phyloP scores from a whole-genome alignment of 495 filamentous ascomycete genomes.

The Durotheca rogersii region DNA sequence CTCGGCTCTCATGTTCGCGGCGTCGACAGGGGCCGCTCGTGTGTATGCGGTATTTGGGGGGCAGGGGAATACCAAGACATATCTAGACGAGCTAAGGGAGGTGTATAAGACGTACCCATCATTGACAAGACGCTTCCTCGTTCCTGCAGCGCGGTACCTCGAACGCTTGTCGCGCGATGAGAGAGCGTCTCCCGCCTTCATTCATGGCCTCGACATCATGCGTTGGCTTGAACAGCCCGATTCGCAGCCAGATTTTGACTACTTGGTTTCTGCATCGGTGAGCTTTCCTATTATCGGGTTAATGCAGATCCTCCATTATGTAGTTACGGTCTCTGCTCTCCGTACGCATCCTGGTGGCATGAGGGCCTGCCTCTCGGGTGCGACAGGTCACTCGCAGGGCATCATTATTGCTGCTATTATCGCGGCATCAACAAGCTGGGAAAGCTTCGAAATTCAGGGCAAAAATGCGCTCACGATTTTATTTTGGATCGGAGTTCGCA shows the following conservation, averaged over 20 bases:
- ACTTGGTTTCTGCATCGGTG: constrained; percentile 94
- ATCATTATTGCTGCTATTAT: constrained; percentile 83
- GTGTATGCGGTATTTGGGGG: constrained; percentile 83
- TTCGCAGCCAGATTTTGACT: constrained; percentile 81
- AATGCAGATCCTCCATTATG: constrained; percentile 80
- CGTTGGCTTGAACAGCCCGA: constrained; percentile 78
- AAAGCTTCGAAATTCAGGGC: constrained; percentile 68
- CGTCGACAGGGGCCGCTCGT: constrained; percentile 65
- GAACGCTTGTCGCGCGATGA: constrained; percentile 70
- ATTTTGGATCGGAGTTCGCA: constrained; percentile 89
- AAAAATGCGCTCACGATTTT: constrained; percentile 73
- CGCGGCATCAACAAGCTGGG: constrained; percentile 73
- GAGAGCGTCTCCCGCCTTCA: constrained; percentile 79
- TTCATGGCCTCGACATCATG: constrained; percentile 80
- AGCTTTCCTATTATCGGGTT: constrained; percentile 86
- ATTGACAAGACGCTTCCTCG: constrained; percentile 72
- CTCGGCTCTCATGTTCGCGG: constrained; percentile 78
- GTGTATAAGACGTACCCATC: constrained; percentile 77
- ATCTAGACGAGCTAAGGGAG: constrained; percentile 81
- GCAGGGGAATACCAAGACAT: constrained; percentile 89
- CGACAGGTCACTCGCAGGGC: constrained; percentile 87
- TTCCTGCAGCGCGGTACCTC: constrained; percentile 66
- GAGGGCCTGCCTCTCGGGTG: constrained; percentile 67
- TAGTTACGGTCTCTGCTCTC: constrained; percentile 77
- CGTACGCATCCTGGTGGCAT: constrained; percentile 76